Percentiles rank a stretch among this genome's conserved stretches.
phyloP scores from a whole-genome alignment of 345 rosid species.

The Physaria fendleri region DNA sequence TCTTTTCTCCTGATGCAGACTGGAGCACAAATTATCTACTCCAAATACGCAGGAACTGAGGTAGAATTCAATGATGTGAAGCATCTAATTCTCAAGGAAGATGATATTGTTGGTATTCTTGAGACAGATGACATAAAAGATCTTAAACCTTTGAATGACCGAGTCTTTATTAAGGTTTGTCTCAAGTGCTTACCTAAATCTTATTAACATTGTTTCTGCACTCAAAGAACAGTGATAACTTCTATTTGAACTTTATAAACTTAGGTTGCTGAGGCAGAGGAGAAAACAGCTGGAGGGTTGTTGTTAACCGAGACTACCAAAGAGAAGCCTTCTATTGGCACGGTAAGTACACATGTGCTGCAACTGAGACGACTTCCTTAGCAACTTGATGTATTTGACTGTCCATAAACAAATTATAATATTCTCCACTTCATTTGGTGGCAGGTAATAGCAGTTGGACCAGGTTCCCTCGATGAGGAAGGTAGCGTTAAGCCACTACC shows the following conservation, averaged over 20 bases:
- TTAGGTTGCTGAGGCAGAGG: conserved; percentile 88
- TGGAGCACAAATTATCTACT: conserved; percentile 69
- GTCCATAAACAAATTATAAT: not conserved
- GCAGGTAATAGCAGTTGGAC: conserved; percentile 85
- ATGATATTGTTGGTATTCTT: conserved; percentile 87
- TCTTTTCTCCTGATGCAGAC: conserved; percentile 37
- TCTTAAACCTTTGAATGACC: conserved; percentile 86
- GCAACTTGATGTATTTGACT: not conserved
- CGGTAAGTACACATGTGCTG: conserved; percentile 31
- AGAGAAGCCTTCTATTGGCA: conserved; percentile 92
- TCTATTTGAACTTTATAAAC: conserved; percentile 4
- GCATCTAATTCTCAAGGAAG: conserved; percentile 88
- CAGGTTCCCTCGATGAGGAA: conserved; percentile 79
- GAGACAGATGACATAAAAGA: conserved; percentile 90
- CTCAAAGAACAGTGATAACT: not conserved
- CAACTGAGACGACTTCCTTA: not conserved
- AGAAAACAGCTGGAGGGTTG: conserved; percentile 93
- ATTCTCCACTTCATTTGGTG: not conserved
- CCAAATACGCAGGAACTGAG: conserved; percentile 92
- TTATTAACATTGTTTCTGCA: not conserved
- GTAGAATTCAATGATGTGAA: conserved; percentile 66
- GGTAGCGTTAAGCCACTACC: conserved; percentile 52
- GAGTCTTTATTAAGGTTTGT: conserved; percentile 79
- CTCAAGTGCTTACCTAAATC: not conserved
- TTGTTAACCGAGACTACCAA: conserved; percentile 74